phyloP scores from a whole-genome alignment of 108 stramenopile genomes.

The Skeletonema potamos region DNA sequence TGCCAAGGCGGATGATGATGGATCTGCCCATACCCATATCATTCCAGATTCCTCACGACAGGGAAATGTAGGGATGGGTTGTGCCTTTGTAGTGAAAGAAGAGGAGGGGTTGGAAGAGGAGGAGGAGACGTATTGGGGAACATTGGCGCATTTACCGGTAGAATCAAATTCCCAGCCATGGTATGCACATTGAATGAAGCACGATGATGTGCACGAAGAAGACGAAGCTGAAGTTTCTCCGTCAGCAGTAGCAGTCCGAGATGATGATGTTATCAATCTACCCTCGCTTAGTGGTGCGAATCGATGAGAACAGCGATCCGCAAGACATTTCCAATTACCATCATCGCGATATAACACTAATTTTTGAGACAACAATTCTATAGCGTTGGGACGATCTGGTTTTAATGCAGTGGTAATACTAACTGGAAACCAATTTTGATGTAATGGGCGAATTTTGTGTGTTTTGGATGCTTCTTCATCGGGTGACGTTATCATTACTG shows the following conservation, averaged over 20 bases:
- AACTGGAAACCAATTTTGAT: constrained; percentile 15
- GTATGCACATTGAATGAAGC: constrained; percentile 25
- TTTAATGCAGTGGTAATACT: not conserved
- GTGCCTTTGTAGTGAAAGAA: not conserved
- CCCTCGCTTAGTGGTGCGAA: constrained; percentile 30
- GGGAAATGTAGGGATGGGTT: constrained; percentile 11
- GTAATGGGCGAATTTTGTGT: not conserved
- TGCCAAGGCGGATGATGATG: not conserved
- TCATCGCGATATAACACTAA: constrained; percentile 9
- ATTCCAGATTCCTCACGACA: constrained; percentile 14
- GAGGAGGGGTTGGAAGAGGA: too few relatives aligned
- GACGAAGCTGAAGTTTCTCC: not conserved
- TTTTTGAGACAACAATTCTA: constrained; percentile 8
- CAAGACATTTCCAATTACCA: constrained; percentile 16
- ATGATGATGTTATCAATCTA: constrained; percentile 8
- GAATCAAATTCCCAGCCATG: constrained; percentile 36
- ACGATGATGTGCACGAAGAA: not conserved
- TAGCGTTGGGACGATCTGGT: constrained; percentile 9
- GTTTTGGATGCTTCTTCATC: not conserved
- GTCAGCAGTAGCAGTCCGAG: not conserved
- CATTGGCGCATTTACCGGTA: constrained; percentile 11
- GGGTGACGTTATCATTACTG: not conserved
- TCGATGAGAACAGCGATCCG: constrained; percentile 27
- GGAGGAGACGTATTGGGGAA: constrained; percentile 1
- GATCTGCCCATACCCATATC: constrained; percentile 27